These are phyloP conservation scores for Abelmoschus esculentus DNA, from an alignment of 345 rosid genomes.

Conservation along the genomic window DNA sequence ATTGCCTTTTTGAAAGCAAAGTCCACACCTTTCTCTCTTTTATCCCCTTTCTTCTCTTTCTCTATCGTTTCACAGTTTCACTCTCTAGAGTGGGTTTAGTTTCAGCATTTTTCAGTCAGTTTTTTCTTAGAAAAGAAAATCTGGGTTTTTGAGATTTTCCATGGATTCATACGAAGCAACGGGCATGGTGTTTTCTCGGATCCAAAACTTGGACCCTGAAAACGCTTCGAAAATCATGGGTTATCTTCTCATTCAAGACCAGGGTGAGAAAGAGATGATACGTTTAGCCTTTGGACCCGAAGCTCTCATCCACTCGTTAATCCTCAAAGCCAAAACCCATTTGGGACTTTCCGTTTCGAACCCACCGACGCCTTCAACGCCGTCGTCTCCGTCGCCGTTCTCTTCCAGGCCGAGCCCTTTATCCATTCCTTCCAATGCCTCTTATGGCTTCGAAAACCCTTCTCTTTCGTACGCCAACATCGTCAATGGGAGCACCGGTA, in stretches of 20 bases:
- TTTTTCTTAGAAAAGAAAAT: too few species aligned
- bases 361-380: slow-evolving; percentile 17
- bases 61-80: too few species aligned
- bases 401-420: slow-evolving; percentile 23
- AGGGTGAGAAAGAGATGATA: slow-evolving; percentile 55
- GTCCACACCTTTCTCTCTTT: slow-evolving; percentile 16
- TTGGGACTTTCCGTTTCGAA: slow-evolving; percentile 24
- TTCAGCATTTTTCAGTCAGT: neutral
- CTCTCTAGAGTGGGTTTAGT: neutral
- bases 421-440: slow-evolving; percentile 12
- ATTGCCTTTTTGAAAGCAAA: slow-evolving; percentile 21
- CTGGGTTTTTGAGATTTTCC: neutral
- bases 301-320: slow-evolving; percentile 36
- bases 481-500: slow-evolving; percentile 30
- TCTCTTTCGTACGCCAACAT: slow-evolving; percentile 34
- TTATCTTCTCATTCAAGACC: slow-evolving; percentile 53
- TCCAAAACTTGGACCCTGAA: slow-evolving; percentile 53
- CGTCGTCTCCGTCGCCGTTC: slow-evolving; percentile 15
- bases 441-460: slow-evolving; percentile 20
- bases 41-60: too few species aligned
- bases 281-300: slow-evolving; percentile 62
- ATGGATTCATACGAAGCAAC: slow-evolving; percentile 69
- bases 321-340: slow-evolving; percentile 45
- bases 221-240: slow-evolving; percentile 65
- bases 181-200: slow-evolving; percentile 42